These are phyloP conservation scores for Echinosophora koreensis DNA, from an alignment of 306 rosid species.

Conservation along the genomic window DNA sequence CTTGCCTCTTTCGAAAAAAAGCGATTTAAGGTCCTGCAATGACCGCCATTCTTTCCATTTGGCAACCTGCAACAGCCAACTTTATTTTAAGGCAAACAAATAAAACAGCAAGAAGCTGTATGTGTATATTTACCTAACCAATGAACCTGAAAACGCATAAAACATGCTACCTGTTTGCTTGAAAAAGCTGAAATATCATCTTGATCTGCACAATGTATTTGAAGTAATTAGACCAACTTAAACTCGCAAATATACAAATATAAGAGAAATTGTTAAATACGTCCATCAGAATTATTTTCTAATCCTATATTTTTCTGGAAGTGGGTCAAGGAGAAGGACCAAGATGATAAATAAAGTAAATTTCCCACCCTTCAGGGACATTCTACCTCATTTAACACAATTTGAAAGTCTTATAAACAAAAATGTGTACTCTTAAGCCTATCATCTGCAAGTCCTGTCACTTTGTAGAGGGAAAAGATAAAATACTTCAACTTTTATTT, in stretches of 20 bases:
- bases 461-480: not conserved
- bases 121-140: slow-evolving; percentile 10
- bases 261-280: slow-evolving; percentile 23
- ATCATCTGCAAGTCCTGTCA: not conserved
- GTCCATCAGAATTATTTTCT: not conserved
- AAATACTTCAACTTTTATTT: not conserved
- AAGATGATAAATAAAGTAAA: not conserved
- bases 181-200: slow-evolving; percentile 49
- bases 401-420: too few species aligned
- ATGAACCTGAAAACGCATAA: slow-evolving; percentile 27
- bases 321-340: not conserved
- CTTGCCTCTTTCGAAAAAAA: slow-evolving; percentile 90
- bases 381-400: too few species aligned
- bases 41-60: slow-evolving; percentile 76
- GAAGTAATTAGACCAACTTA: slow-evolving; percentile 39
- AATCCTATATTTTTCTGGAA: not conserved
- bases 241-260: slow-evolving; percentile 1
- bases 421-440: too few species aligned
- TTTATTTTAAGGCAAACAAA: slow-evolving; percentile 11
- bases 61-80: slow-evolving; percentile 60
- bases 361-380: too few species aligned
- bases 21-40: slow-evolving; percentile 67
- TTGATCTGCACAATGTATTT: slow-evolving; percentile 66
- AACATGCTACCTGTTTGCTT: slow-evolving; percentile 57
- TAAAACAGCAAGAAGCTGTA: slow-evolving; percentile 22